Percentiles rank a stretch among this genome's conserved stretches.
These are phyloP conservation scores for Magnusiomyces sp. DNA, from an alignment of 1,139 yeast species.

Conservation along the genomic window DNA sequence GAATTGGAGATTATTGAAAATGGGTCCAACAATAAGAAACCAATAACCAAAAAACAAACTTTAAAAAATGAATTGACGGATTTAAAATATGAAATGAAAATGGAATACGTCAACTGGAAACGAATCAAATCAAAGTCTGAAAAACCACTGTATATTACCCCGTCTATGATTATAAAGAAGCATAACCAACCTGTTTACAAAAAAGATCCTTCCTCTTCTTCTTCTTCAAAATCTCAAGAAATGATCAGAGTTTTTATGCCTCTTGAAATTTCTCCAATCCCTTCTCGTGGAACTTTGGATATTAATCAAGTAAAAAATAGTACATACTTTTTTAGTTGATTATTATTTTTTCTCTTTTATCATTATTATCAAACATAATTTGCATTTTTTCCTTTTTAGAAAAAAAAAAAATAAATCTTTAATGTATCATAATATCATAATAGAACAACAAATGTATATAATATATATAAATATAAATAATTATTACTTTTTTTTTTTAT, in stretches of 20 bases:
- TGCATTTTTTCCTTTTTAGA: background rate
- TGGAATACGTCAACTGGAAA: slow-evolving; percentile 1
- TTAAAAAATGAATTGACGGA: background rate
- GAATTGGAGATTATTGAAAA: background rate
- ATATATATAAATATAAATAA: too few species aligned
- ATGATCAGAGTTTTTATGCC: slow-evolving; percentile 42
- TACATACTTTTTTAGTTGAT: slow-evolving; percentile 54
- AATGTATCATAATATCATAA: background rate
- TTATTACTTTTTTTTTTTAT: too few species aligned
- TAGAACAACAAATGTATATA: background rate
- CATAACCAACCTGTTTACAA: slow-evolving; percentile 6
- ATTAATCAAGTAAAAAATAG: slow-evolving; percentile 59
- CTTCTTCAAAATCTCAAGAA: background rate
- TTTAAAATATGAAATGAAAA: background rate
- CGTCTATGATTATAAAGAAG: slow-evolving; percentile 10
- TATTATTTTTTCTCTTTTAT: background rate
- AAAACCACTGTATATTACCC: slow-evolving; percentile 5
- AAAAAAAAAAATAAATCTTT: background rate
- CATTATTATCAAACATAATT: background rate
- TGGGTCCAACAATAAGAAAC: background rate
- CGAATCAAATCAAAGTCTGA: background rate
- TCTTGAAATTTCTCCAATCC: slow-evolving; percentile 57
- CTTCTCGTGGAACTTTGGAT: slow-evolving; percentile 69
- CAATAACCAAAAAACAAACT: background rate
- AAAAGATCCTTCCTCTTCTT: too few species aligned